Base-by-base conservation (phyloP, 306 rosid species). In the Arachis hypogaea region DNA sequence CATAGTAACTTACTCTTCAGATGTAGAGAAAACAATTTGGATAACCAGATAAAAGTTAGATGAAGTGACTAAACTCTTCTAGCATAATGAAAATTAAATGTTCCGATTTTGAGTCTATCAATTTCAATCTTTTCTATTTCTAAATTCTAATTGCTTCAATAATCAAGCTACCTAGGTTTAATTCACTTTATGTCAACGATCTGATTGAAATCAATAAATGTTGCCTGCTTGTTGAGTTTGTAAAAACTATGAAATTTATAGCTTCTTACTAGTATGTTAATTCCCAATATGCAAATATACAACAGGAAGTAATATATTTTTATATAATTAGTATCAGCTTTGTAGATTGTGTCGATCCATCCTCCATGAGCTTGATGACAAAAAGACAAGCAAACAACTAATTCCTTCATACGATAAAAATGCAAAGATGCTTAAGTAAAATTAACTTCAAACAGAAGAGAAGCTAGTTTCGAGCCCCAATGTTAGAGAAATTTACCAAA, bases 401-500 rank as follows among this genome's bases (percentile, higher is more conserved):
- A 22, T 12, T 22, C 44, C 8, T 11, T 22, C 43, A 57, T 36
- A 47, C 38, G 12, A 67, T 76, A 28, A 55, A 36, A 61, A 12
- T 52, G 50, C 36, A 70, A 42, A 11, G 10, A 6, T 52, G 11
- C 28, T 1, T 3, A 63, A 9, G 4, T 2, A 43, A 43, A 7
- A 22, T 33, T 5, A 60, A 38, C 9, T 4, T 59, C 41, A 11
- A 49, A 59, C 1, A 52, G 18, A 49, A 49, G 0, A 52, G 4
- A 77, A 78, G 2, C 45, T 30, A 63, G 43, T 63, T 52, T 38
- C 68, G 47, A 63, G 66, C 51, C 45, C 41, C 6, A 16, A 69
- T 10, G 16, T 18, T 41, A 58, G n/a, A 74, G 45, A 8, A 6
- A 6, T 16, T 60, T 30, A 57, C 50, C 30, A 78, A 22, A 14